Conservation (phyloP, 345 rosid species). For the Eutrema japonicum region DNA sequence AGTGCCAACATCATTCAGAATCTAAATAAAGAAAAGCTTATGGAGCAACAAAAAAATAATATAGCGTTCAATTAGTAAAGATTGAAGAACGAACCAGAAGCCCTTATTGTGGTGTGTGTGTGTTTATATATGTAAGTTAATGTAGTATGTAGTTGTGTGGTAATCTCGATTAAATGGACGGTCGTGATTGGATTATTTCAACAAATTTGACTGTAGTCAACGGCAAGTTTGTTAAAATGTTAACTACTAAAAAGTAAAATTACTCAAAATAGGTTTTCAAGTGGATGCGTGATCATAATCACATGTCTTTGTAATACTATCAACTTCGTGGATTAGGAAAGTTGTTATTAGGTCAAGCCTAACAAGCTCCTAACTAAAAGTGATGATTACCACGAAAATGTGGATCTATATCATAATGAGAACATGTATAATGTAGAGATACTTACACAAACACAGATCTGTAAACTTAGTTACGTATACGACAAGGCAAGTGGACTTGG, state of each 20-base stretch:
- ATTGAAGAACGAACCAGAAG: neutral
- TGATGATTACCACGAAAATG: neutral
- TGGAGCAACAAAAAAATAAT: no score
- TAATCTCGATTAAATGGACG: neutral
- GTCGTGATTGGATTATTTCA: neutral
- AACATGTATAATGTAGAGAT: neutral
- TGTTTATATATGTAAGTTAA: neutral
- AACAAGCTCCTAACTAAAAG: neutral
- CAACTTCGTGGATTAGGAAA: neutral
- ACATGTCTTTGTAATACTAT: neutral
- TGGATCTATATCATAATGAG: neutral
- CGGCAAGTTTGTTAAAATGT: neutral
- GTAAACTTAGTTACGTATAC: slow-evolving; percentile 14
- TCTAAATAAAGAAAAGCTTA: neutral
- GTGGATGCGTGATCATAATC: neutral
- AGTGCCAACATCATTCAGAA: slow-evolving; percentile 3
- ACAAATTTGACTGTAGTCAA: neutral
- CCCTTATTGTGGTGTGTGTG: neutral
- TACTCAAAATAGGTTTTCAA: no score
- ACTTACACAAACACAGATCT: neutral
- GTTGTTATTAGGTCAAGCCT: neutral
- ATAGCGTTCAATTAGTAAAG: neutral
- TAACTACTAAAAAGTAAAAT: no score
- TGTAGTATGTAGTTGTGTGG: neutral
- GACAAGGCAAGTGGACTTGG: slow-evolving; percentile 17